These are phyloP conservation scores for Andrographis paniculata DNA, from an alignment of 305 asterid genomes.

Conservation along the genomic window DNA sequence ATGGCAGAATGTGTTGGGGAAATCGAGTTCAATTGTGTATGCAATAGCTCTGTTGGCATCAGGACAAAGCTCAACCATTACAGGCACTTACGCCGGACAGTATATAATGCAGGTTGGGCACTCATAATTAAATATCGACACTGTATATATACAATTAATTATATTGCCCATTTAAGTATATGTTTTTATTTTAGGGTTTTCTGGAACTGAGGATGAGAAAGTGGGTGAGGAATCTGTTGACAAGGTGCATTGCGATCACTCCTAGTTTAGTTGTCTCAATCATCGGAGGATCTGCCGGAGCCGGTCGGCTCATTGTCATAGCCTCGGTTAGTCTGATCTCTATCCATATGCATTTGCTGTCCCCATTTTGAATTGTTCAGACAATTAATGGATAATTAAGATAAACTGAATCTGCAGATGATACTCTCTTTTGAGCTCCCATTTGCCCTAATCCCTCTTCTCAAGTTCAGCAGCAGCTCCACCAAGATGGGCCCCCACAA, in stretches of 20 bases:
- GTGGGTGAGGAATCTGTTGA: conserved; percentile 69
- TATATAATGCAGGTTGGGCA: conserved; percentile 92
- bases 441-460: conserved; percentile 67
- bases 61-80: conserved; percentile 88
- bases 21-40: conserved; percentile 66
- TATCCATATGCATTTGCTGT: neutral
- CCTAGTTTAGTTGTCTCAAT: conserved; percentile 81
- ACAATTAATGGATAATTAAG: too few relatives aligned
- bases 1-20: conserved; percentile 72
- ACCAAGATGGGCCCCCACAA: conserved; percentile 84
- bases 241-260: conserved; percentile 80
- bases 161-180: too few relatives aligned
- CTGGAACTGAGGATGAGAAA: conserved; percentile 71
- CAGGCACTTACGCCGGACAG: conserved; percentile 96
- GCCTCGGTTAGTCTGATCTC: conserved; percentile 62
- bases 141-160: too few relatives aligned
- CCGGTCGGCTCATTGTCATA: conserved; percentile 78
- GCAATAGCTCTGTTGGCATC: conserved; percentile 88
- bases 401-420: conserved; percentile 70
- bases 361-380: neutral
- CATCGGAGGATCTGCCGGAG: conserved; percentile 82
- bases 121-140: neutral
- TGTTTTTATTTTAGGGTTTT: conserved; percentile 44
- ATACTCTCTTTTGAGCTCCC: conserved; percentile 76
- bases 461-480: conserved; percentile 66